Evolutionary conservation across 768 basidiomycete species (phyloP).

Genomic region (Podaxis sp.): DNA sequence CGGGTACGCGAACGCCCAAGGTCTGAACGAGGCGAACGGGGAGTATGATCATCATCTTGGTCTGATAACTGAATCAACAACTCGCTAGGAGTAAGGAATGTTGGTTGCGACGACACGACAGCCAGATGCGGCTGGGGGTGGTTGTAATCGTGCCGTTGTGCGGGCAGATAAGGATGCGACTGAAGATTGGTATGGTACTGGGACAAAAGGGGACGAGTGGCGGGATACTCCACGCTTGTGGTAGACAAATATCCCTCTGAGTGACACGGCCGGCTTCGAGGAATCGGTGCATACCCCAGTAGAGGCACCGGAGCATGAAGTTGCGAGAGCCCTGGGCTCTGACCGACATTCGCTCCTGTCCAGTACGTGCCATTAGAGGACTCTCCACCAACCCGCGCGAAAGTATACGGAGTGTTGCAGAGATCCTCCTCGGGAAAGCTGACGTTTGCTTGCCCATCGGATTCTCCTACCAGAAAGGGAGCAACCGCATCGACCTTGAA

Average conservation of each 20-base stretch:
- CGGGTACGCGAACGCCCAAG: slow-evolving; percentile 17
- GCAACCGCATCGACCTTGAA: not conserved
- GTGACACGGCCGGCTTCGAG: not conserved
- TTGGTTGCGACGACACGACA: slow-evolving; percentile 19
- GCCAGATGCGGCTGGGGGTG: not conserved
- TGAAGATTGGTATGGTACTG: not conserved
- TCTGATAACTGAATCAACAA: slow-evolving; percentile 47
- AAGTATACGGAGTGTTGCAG: not conserved
- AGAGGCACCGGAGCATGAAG: slow-evolving; percentile 8
- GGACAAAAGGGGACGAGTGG: not conserved
- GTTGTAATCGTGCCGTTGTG: not conserved
- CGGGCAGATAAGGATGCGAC: not conserved
- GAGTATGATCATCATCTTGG: slow-evolving; percentile 5
- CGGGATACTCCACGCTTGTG: not conserved
- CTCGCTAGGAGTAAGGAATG: slow-evolving; percentile 68
- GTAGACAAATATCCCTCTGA: not conserved
- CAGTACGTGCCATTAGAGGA: not conserved
- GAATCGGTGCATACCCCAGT: not conserved
- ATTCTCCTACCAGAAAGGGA: not conserved
- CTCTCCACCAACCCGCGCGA: not conserved
- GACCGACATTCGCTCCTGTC: not conserved
- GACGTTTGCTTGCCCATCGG: not conserved
- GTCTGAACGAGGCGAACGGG: not conserved
- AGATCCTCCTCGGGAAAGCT: not conserved
- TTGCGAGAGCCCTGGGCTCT: not conserved